Conservation (phyloP, 768 basidiomycete species). For the Amanita brunnescens region DNA sequence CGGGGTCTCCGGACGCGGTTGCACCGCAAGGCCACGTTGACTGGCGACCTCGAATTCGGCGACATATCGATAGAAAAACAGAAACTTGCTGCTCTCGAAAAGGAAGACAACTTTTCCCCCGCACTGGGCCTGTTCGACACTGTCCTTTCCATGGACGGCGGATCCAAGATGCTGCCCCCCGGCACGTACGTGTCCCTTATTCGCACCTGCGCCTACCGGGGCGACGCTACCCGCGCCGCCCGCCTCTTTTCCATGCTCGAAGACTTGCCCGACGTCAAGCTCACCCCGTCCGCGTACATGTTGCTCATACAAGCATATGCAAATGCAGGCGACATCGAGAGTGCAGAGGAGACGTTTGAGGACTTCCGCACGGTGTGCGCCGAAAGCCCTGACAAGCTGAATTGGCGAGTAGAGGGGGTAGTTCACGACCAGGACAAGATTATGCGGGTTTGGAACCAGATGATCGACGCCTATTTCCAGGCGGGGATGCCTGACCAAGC, state of each 20-base stretch:
- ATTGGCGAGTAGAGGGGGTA: too few relatives aligned
- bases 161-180: constrained; percentile 23
- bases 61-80: constrained; percentile 22
- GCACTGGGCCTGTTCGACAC: constrained; percentile 71
- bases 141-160: constrained; percentile 24
- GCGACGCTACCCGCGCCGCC: constrained; percentile 51
- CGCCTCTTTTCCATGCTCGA: constrained; percentile 60
- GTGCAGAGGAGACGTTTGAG: constrained; percentile 51
- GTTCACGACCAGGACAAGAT: neutral
- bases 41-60: constrained; percentile 16
- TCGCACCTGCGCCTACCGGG: constrained; percentile 49
- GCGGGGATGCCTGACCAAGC: constrained; percentile 55
- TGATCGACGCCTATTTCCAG: constrained; percentile 69
- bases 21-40: constrained; percentile 23
- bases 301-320: constrained; percentile 53
- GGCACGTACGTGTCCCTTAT: constrained; percentile 47
- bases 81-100: constrained; percentile 34
- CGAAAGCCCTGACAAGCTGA: neutral
- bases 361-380: constrained; percentile 41
- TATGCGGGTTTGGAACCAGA: constrained; percentile 53
- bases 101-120: constrained; percentile 62
- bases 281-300: constrained; percentile 35
- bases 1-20: constrained; percentile 32
- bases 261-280: constrained; percentile 23
- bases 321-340: constrained; percentile 37